Evolutionary conservation across 345 rosid genomes (phyloP), one percentile per base, ranked within the genome.

Genomic region (Boechera divaricarpa): DNA sequence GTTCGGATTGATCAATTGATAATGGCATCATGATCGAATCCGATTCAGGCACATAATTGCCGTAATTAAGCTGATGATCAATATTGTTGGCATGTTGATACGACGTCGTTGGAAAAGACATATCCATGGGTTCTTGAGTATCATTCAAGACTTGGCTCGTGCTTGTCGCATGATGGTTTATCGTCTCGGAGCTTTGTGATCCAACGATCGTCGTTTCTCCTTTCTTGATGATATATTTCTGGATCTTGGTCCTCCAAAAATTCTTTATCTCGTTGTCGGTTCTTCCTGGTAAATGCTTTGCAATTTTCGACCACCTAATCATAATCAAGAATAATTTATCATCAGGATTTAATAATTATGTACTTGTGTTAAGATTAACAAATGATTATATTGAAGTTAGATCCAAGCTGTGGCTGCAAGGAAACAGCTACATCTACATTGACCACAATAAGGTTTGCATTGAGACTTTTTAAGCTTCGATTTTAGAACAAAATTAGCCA

Each of bases 181-280:
- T 47, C 15, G 52, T 69, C 33, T 85, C 86, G 0, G 82, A 81
- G 63, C 66, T 67, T 57, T 79, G 81, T 31, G 67, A 69, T 67
- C 76, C 86, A 21, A 55, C 28, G 56, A 38, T 51, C 2, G 81
- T 80, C 89, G 11, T 75, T 82, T 61, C 47, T 45, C 67, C 67
- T 10, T 87, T 90, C 76, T 90, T 90, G 8, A 86, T 86, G 1
- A 71, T 70, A 16, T 90, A 95, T 75, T 93, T 91, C 79, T 93
- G 96, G 69, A 93, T 87, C 72, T 89, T 83, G 0, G 97, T 91
- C 82, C 98, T 91, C 97, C 98, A 93, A 60, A 80, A 91, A 47
- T 93, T 93, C 81, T 93, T 93, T 76, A 93, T 91, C 56, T 93
- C 98, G 32, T 93, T 93, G 63, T 93, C 98, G 0, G 98, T 93